These are phyloP conservation scores for Globisporangium orthogonon DNA, from an alignment of 352 stramenopile species.

Conservation along the genomic window DNA sequence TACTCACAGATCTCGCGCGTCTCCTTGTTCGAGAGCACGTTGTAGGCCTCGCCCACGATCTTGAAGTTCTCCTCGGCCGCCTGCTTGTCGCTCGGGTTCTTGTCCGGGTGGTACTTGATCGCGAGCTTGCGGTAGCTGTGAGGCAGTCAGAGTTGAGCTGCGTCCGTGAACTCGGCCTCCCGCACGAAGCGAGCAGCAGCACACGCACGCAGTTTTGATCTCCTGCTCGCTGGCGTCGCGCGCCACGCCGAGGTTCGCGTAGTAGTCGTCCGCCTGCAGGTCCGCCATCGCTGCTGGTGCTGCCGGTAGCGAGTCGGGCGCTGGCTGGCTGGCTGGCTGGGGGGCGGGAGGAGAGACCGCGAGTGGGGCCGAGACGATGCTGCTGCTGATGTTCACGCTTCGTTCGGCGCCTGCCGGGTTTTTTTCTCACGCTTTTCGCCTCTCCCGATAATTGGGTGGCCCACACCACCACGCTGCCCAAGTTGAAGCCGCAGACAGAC, in stretches of 20 bases:
- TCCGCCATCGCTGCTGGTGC: slow-evolving; percentile 17
- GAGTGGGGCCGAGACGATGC: background rate
- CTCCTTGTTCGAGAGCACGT: slow-evolving; percentile 89
- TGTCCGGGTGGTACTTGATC: slow-evolving; percentile 92
- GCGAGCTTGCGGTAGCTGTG: slow-evolving; percentile 87
- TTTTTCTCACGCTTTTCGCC: background rate
- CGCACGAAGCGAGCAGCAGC: background rate
- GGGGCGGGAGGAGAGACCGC: background rate
- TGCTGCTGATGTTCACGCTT: background rate
- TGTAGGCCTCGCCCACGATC: slow-evolving; percentile 92
- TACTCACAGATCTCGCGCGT: slow-evolving; percentile 86
- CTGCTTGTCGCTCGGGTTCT: slow-evolving; percentile 83
- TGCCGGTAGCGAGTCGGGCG: background rate
- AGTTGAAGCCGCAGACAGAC: background rate
- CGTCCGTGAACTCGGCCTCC: too few species aligned
- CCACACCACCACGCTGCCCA: background rate
- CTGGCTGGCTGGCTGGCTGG: background rate
- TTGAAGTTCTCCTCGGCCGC: slow-evolving; percentile 91
- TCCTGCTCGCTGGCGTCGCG: slow-evolving; percentile 63
- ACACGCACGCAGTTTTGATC: slow-evolving; percentile 80
- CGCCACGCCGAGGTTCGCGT: slow-evolving; percentile 77
- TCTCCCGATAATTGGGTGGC: background rate
- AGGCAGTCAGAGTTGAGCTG: too few species aligned
- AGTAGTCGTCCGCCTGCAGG: slow-evolving; percentile 77
- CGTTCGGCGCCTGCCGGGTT: background rate